Conservation (phyloP, 768 basidiomycete genomes). For the Lactarius quietus region DNA sequence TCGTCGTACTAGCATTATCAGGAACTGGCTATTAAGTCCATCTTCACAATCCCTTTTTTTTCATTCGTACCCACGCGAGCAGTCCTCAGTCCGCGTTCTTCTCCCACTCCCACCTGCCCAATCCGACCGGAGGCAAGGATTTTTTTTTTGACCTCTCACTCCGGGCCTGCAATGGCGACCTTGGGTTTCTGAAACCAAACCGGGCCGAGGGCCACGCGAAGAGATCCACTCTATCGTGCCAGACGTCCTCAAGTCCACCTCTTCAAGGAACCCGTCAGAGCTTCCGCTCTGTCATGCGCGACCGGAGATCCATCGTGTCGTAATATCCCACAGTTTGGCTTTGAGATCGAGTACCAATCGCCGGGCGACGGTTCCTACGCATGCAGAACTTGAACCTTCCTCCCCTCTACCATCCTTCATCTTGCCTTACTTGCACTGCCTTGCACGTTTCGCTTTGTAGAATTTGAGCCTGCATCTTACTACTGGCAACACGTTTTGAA, state of each 20-base stretch:
- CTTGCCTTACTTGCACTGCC: constrained; percentile 9
- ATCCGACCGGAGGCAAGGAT: constrained; percentile 14
- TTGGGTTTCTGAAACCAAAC: constrained; percentile 14
- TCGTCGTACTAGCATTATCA: background rate
- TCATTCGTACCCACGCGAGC: background rate
- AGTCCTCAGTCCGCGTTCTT: constrained; percentile 1
- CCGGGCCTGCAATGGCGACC: constrained; percentile 16
- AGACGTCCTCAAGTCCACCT: constrained; percentile 6
- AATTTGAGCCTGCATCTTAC: constrained; percentile 7
- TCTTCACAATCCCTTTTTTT: background rate
- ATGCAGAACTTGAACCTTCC: constrained; percentile 2
- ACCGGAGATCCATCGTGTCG: constrained; percentile 24
- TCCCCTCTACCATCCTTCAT: constrained; percentile 9
- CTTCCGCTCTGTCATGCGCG: constrained; percentile 12
- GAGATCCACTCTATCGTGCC: constrained; percentile 1
- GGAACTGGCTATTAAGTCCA: background rate
- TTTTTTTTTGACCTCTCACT: background rate
- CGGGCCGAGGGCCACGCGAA: constrained; percentile 20
- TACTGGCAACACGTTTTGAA: constrained; percentile 18
- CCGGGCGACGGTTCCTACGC: constrained; percentile 10
- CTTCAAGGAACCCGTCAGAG: too few relatives aligned
- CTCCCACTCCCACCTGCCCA: background rate
- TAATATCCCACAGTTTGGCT: constrained; percentile 21
- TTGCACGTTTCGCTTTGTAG: constrained; percentile 19
- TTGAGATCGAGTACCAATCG: constrained; percentile 14